Base-by-base conservation (phyloP, 164 flowering plant genomes). In the Aristolochia californica region DNA sequence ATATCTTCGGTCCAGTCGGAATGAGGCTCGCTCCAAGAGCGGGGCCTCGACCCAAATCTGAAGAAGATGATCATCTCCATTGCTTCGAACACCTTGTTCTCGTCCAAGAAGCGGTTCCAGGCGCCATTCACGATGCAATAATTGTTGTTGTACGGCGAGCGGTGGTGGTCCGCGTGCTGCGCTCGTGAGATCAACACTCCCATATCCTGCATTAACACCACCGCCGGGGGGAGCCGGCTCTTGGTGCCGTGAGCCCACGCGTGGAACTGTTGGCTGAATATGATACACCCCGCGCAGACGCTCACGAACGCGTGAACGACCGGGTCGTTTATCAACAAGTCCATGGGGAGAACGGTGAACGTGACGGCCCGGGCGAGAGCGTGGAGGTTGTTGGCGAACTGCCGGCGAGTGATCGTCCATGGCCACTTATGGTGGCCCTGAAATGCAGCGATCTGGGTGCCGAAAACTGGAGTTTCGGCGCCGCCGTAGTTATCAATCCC, bases 231-330 rank as follows among this genome's bases (percentile, higher is more conserved):
- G 0, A 91, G 69, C 52, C 71, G 73, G 78, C 88, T 82, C 71
- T 80, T 83, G 7, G 84, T 82, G 9, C 80, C 66, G 50, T 87
- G 98, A 5, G 98, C 85, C 98, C 98, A 91, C 2, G 98, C 85
- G 57, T 91, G 98, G 45, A 88, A 91, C 64, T 86, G 98, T 47
- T 84, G 98, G 79, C 96, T 82, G 24, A 86, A 88, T 93, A 91
- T 84, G 49, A 86, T 80, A 73, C 88, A 86, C 5, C 90, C 87
- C 0, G 85, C 59, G 60, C 72, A 86, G 18, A 69, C 60, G 5
- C 65, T 77, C 2, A 78, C 79, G 50, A 91, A 91, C 11, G 77
- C 85, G 13, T 66, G 75, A 10, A 74, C 4, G 0, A 48, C 57
- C 4, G 85, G 74, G 28, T 84, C 77, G 22, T 67, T 43, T 27